Percentiles rank a stretch among this genome's conserved stretches.
Evolutionary conservation across 768 basidiomycete genomes (phyloP).

Genomic region (Coprinopsis strossmayeri): DNA sequence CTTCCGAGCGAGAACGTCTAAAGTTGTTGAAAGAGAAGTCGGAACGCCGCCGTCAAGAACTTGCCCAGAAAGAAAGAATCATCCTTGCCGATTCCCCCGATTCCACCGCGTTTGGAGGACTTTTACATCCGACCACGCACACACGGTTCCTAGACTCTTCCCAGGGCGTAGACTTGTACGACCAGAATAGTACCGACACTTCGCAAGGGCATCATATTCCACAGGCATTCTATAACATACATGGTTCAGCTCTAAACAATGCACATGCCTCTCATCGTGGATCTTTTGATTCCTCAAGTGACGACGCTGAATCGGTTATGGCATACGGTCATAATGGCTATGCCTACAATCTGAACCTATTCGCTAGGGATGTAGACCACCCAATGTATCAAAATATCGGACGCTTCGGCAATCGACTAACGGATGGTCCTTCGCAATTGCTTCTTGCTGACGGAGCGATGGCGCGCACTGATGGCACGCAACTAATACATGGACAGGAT

Average conservation of each 20-base stretch:
- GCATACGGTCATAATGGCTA: background rate
- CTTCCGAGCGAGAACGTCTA: conserved; percentile 56
- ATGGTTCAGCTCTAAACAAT: too few species aligned
- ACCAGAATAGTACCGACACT: background rate
- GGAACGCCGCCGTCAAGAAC: conserved; percentile 21
- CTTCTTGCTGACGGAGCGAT: background rate
- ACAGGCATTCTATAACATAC: background rate
- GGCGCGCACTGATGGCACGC: background rate
- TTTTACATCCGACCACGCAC: background rate
- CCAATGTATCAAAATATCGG: conserved; percentile 1
- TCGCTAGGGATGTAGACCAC: background rate
- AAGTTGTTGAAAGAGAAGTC: conserved; percentile 51
- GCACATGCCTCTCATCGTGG: too few species aligned
- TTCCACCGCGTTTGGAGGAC: background rate
- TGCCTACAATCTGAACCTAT: background rate
- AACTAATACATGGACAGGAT: background rate
- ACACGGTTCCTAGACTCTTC: background rate
- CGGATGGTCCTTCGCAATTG: conserved; percentile 1
- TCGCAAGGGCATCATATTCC: background rate
- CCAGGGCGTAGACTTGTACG: background rate
- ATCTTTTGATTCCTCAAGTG: background rate
- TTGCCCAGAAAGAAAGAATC: background rate
- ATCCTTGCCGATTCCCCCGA: background rate
- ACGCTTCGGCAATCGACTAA: background rate
- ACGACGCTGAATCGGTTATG: background rate